Conservation (phyloP, 768 basidiomycete genomes). For the Amanita inopinata region DNA sequence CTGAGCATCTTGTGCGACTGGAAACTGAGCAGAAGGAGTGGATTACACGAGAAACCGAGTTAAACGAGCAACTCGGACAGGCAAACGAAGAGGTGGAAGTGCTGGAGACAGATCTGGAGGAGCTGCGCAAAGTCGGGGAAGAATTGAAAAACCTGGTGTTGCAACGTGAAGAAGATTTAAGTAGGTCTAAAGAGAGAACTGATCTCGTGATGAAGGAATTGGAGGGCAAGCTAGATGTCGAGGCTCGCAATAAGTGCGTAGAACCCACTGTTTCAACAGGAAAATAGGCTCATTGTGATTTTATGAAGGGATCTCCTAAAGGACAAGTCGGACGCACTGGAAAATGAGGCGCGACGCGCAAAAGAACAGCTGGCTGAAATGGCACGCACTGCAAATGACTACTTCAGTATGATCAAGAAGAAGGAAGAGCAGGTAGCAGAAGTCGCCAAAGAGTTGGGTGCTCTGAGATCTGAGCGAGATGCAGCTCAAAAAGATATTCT, state of each 20-base stretch:
- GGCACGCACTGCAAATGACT: constrained; percentile 66
- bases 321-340: constrained; percentile 48
- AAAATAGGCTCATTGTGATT: not conserved
- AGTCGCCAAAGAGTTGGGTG: constrained; percentile 43
- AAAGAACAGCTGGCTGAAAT: constrained; percentile 75
- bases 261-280: constrained; percentile 2
- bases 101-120: constrained; percentile 48
- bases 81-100: constrained; percentile 51
- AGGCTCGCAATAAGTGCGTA: constrained; percentile 54
- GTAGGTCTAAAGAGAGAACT: constrained; percentile 64
- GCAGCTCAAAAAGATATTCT: constrained; percentile 47
- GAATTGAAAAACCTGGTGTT: constrained; percentile 59
- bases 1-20: constrained; percentile 74
- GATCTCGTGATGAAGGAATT: constrained; percentile 57
- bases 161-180: constrained; percentile 75
- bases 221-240: constrained; percentile 59
- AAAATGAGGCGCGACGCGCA: constrained; percentile 57
- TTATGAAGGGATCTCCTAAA: constrained; percentile 51
- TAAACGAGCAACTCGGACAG: constrained; percentile 45
- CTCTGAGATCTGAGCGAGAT: constrained; percentile 44
- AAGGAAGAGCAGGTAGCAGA: constrained; percentile 64
- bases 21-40: constrained; percentile 71
- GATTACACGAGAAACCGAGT: constrained; percentile 52
- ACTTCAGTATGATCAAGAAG: constrained; percentile 62
- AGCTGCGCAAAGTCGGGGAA: constrained; percentile 53